phyloP scores from a whole-genome alignment of 1,284 basidiomycete species.

The Irpex lacteus region DNA sequence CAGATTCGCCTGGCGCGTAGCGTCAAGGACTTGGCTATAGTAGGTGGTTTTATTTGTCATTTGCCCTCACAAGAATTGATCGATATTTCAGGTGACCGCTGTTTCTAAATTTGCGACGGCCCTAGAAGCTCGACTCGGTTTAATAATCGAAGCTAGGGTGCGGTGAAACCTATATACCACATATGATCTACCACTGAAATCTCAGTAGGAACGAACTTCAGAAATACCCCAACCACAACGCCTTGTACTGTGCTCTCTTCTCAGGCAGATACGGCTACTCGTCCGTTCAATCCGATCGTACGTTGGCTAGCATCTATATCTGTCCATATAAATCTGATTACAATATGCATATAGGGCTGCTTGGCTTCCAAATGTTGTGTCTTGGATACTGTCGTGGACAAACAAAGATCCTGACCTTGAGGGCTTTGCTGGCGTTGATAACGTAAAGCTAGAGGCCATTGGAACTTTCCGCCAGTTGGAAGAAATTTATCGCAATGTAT shows the following conservation, averaged over 20 bases:
- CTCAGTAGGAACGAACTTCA: slow-evolving; percentile 47
- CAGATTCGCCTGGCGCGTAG: slow-evolving; percentile 44
- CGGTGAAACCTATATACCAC: slow-evolving; percentile 4
- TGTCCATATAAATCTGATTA: not conserved
- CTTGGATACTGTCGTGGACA: slow-evolving; percentile 47
- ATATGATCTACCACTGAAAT: not conserved
- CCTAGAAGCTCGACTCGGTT: slow-evolving; percentile 57
- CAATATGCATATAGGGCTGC: slow-evolving; percentile 39
- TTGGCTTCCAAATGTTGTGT: slow-evolving; percentile 54
- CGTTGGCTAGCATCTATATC: slow-evolving; percentile 21
- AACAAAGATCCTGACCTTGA: not conserved
- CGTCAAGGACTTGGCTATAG: slow-evolving; percentile 36
- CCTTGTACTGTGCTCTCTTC: slow-evolving; percentile 53
- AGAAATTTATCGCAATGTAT: slow-evolving; percentile 46
- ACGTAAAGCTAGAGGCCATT: slow-evolving; percentile 42
- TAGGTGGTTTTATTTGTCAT: slow-evolving; percentile 22
- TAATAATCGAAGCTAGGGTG: slow-evolving; percentile 64
- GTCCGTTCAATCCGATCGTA: slow-evolving; percentile 62
- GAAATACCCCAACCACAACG: slow-evolving; percentile 54
- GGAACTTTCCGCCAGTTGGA: slow-evolving; percentile 42
- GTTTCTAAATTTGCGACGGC: slow-evolving; percentile 47
- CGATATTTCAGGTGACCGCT: slow-evolving; percentile 30
- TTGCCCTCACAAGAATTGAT: slow-evolving; percentile 25
- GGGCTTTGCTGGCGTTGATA: slow-evolving; percentile 24
- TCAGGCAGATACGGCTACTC: slow-evolving; percentile 59